These are phyloP conservation scores for Neocallimastix lanati DNA, from an alignment of 192 early-diverging fungal species.

Conservation along the genomic window DNA sequence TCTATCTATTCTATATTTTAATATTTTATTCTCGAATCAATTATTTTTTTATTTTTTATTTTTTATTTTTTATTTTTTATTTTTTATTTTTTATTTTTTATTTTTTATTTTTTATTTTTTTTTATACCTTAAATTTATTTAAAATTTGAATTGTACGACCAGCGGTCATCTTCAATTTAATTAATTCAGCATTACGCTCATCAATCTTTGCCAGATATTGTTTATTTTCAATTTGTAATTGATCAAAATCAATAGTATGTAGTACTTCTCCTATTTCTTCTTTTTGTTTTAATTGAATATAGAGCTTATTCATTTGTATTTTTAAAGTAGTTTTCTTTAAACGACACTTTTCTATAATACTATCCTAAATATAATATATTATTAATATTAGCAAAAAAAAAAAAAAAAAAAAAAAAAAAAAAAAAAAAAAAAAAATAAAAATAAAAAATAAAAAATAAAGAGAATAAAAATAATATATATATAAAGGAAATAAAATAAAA, in stretches of 20 bases:
- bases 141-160: constrained; percentile 37
- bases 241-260: constrained; percentile 46
- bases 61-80: too few relatives aligned
- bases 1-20: too few relatives aligned
- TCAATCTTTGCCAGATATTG: constrained; percentile 44
- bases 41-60: too few relatives aligned
- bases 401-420: too few relatives aligned
- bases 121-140: constrained; percentile 29
- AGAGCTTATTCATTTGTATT: constrained; percentile 38
- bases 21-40: too few relatives aligned
- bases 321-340: constrained; percentile 40
- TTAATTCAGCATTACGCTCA: constrained; percentile 33
- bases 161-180: constrained; percentile 44
- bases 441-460: too few relatives aligned
- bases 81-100: too few relatives aligned
- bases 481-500: too few relatives aligned
- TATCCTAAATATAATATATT: constrained; percentile 10
- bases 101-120: too few relatives aligned
- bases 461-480: too few relatives aligned
- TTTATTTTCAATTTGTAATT: constrained; percentile 46
- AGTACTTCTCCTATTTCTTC: constrained; percentile 50
- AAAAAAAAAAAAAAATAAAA: too few relatives aligned
- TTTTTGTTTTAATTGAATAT: constrained; percentile 43
- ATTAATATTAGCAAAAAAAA: too few relatives aligned
- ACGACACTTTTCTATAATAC: constrained; percentile 36